A percentile compares a stretch with the other conserved stretches of the same genome.
These are phyloP conservation scores for Lichtheimia ramosa DNA, from an alignment of 371 early-diverging fungal species.

Conservation along the genomic window DNA sequence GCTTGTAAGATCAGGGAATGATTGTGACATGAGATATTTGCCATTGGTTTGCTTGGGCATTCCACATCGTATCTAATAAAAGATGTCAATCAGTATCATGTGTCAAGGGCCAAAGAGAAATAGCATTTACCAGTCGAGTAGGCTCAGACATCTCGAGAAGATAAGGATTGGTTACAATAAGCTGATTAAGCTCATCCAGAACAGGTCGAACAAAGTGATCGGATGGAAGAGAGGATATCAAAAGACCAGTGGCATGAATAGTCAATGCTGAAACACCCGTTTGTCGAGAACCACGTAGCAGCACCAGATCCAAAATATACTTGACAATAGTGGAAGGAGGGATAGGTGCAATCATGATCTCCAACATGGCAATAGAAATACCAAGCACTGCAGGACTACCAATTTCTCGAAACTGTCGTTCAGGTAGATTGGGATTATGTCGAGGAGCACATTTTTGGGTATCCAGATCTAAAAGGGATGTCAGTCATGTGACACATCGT, in stretches of 20 bases:
- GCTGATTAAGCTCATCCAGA: conserved; percentile 41
- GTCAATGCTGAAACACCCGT: conserved; percentile 44
- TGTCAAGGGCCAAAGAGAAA: background rate
- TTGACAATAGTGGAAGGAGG: conserved; percentile 41
- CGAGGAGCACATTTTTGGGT: conserved; percentile 61
- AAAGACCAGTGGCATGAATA: conserved; percentile 46
- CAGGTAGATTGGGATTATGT: conserved; percentile 59
- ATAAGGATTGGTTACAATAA: conserved; percentile 42
- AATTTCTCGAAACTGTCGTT: conserved; percentile 79
- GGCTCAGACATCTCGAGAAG: conserved; percentile 51
- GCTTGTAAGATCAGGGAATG: conserved; percentile 37
- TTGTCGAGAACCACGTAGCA: conserved; percentile 47
- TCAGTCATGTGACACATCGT: conserved; percentile 9
- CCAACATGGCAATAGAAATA: conserved; percentile 66
- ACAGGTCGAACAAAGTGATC: conserved; percentile 45
- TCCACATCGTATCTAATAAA: conserved; percentile 46
- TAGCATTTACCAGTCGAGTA: conserved; percentile 47
- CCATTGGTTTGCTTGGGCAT: conserved; percentile 43
- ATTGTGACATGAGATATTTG: conserved; percentile 33
- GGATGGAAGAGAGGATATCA: conserved; percentile 44
- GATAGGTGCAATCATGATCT: conserved; percentile 60
- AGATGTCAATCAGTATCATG: background rate
- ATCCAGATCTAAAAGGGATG: conserved; percentile 35
- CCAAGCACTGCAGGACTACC: conserved; percentile 73
- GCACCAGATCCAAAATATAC: conserved; percentile 42